Percentiles rank a stretch among this genome's conserved stretches.
These are phyloP conservation scores for Aegilops tauschii DNA, from an alignment of 176 grass and related monocot genomes.

Conservation along the genomic window DNA sequence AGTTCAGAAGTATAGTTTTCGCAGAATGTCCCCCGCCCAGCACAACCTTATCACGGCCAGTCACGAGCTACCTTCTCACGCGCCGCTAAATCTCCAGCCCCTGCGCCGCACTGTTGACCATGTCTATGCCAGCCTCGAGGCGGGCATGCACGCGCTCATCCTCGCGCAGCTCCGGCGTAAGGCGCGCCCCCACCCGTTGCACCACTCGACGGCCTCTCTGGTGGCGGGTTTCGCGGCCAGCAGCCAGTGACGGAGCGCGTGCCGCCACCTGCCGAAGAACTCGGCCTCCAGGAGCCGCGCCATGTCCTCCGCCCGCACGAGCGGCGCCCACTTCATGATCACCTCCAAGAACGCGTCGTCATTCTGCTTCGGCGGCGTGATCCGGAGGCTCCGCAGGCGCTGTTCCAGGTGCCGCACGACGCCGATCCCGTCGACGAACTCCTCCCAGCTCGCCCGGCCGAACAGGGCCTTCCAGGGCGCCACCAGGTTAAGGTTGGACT, in stretches of 20 bases:
- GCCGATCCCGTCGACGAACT: slow-evolving; percentile 21
- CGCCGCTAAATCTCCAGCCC: slow-evolving; percentile 11
- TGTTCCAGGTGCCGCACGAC: slow-evolving; percentile 44
- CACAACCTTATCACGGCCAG: too few species aligned
- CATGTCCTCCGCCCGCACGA: slow-evolving; percentile 46
- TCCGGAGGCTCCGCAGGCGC: slow-evolving; percentile 40
- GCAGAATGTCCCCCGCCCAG: too few species aligned
- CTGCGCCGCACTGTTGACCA: slow-evolving; percentile 41
- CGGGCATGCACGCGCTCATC: slow-evolving; percentile 33
- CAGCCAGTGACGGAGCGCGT: slow-evolving; percentile 56
- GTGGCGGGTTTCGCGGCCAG: slow-evolving; percentile 11
- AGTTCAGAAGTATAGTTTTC: too few species aligned
- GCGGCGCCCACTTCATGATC: slow-evolving; percentile 63
- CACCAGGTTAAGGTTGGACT: slow-evolving; percentile 38
- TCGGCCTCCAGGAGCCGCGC: slow-evolving; percentile 53
- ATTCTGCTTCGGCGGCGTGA: slow-evolving; percentile 37
- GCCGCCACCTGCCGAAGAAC: slow-evolving; percentile 64
- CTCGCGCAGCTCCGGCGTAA: slow-evolving; percentile 59
- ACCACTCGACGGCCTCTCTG: slow-evolving; percentile 49
- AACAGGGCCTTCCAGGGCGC: slow-evolving; percentile 71
- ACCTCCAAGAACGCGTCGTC: slow-evolving; percentile 45
- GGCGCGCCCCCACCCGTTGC: slow-evolving; percentile 50
- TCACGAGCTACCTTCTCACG: too few species aligned
- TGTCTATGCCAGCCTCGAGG: slow-evolving; percentile 38
- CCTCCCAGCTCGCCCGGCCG: slow-evolving; percentile 43